Evolutionary conservation across 2,329 filamentous ascomycete genomes (phyloP).

Genomic region (Colletotrichum shisoi): DNA sequence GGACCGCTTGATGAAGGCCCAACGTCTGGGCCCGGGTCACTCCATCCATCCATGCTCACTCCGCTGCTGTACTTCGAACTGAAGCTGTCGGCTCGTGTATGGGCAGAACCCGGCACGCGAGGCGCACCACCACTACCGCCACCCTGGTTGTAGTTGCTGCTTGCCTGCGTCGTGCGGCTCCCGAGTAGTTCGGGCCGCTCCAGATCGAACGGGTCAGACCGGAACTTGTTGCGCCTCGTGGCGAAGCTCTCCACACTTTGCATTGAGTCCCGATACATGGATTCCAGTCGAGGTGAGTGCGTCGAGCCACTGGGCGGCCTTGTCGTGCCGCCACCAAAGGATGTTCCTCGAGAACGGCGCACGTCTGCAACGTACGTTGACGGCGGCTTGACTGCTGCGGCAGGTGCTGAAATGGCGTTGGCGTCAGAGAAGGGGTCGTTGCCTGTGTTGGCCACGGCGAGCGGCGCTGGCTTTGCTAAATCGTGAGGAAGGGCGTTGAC

Average conservation of each 20-base stretch:
- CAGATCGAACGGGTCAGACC: conserved; percentile 72
- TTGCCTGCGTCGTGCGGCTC: conserved; percentile 46
- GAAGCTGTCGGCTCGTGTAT: conserved; percentile 52
- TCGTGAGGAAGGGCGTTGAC: conserved; percentile 52
- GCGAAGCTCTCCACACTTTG: conserved; percentile 55
- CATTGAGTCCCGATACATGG: conserved; percentile 53
- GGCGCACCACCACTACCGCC: conserved; percentile 32
- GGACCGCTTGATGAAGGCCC: conserved; percentile 48
- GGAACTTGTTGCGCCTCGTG: conserved; percentile 63
- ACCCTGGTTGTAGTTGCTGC: conserved; percentile 44
- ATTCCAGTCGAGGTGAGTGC: conserved; percentile 46
- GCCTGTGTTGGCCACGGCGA: conserved; percentile 43
- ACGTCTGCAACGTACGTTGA: conserved; percentile 58
- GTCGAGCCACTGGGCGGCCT: conserved; percentile 43
- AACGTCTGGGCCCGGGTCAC: conserved; percentile 64
- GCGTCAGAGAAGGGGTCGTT: conserved; percentile 60
- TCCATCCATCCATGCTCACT: conserved; percentile 58
- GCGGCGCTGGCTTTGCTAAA: conserved; percentile 52
- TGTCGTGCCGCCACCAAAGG: conserved; percentile 47
- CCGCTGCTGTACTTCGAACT: conserved; percentile 61
- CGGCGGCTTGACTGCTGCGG: conserved; percentile 46
- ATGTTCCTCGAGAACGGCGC: conserved; percentile 59
- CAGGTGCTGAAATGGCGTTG: conserved; percentile 52
- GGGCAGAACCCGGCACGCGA: conserved; percentile 45
- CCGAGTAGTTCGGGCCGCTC: conserved; percentile 60